Base-by-base conservation (phyloP, 2,329 filamentous ascomycete species). In the Verticillium isaacii region DNA sequence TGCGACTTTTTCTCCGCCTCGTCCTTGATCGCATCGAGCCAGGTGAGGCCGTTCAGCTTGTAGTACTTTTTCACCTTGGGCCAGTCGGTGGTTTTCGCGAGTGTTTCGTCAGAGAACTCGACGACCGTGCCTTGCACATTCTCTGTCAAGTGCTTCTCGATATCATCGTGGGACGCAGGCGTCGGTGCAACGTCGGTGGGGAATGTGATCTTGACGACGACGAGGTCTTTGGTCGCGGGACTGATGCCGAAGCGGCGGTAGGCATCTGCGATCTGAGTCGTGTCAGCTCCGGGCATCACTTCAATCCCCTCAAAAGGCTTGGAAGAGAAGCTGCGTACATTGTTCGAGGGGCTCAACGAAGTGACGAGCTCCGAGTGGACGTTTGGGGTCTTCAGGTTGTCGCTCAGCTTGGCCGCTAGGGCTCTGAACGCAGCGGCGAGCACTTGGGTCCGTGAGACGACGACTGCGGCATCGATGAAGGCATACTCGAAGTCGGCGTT, bases 401-500 rank as follows among this genome's bases (percentile, higher is more conserved):
- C 79, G 65, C 84, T 84, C 3, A 85, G 72, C 63, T 86, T 81
- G 66, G 87, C 83, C 63, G 87, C 89, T 65, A 93, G 79, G n/a
- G 93, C 90, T 70, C 89, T 86, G 77, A 91, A 94, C 32, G 89
- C 83, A 29, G 92, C 91, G 1, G 91, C 86, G 29, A 95, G 82
- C 55, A 92, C 78, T 67, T 96, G 93, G 6, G 82, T 78, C 36
- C 88, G 82, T 1, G 91, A 93, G 29, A 93, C 74, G 62, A 93
- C 89, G 73, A 91, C 85, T 56, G 85, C 87, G 23, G 93, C 93
- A 77, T 99, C 94, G 56, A 99, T 85, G 67, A 99, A 90, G 37
- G 93, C 93, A 80, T 98, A 98, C 75, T 98, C 93, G 69, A 93
- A 98, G 9, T 89, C 88, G 12, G 85, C 71, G 72, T 98, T 97